Evolutionary conservation across 2,329 filamentous ascomycete species (phyloP).

Genomic region (Alternaria sp.): DNA sequence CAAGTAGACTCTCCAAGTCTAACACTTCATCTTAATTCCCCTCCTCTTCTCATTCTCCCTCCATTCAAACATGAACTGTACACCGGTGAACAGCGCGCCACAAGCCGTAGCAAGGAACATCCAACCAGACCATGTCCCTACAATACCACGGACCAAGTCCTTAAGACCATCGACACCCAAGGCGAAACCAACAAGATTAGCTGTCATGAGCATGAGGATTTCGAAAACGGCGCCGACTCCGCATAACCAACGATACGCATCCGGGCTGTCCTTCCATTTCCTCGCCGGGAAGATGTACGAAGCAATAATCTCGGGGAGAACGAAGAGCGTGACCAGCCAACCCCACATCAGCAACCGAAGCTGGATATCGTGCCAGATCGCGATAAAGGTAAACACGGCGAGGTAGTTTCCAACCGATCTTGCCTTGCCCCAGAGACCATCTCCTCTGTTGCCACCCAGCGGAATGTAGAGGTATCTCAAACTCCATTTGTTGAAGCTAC

Average conservation of each 20-base stretch:
- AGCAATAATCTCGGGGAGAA: conserved; percentile 83
- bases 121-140: conserved; percentile 76
- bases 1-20: background rate
- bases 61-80: conserved; percentile 96
- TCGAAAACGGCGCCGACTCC: conserved; percentile 82
- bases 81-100: conserved; percentile 77
- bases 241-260: conserved; percentile 78
- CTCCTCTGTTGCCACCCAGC: conserved; percentile 70
- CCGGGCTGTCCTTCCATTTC: conserved; percentile 73
- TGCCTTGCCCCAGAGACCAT: conserved; percentile 53
- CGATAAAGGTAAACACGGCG: conserved; percentile 93
- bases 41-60: conserved; percentile 81
- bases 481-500: conserved; percentile 92
- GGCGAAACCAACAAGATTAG: conserved; percentile 94
- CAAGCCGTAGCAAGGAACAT: conserved; percentile 76
- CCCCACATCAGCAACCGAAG: conserved; percentile 91
- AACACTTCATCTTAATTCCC: conserved; percentile 86
- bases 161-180: conserved; percentile 87
- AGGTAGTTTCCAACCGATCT: conserved; percentile 76
- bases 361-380: conserved; percentile 97
- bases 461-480: conserved; percentile 94
- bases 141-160: conserved; percentile 75
- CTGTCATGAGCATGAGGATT: conserved; percentile 92
- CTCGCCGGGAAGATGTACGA: conserved; percentile 73
- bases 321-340: conserved; percentile 93